phyloP scores from a whole-genome alignment of 805 yeast species.

The Millerozyma miso region DNA sequence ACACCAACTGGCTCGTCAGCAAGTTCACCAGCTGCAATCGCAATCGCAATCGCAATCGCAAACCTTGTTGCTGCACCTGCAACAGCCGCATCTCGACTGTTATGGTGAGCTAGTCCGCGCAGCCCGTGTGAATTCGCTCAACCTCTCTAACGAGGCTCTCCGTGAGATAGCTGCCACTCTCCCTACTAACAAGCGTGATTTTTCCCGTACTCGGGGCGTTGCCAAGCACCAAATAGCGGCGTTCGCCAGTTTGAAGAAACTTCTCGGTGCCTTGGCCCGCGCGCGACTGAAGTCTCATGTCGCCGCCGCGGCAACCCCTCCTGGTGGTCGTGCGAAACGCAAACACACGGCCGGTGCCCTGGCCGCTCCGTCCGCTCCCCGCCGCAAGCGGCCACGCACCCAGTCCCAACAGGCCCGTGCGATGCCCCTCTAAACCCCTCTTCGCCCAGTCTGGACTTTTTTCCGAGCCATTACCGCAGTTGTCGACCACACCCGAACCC shows the following conservation, averaged over 20 bases:
- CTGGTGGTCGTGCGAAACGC: neutral
- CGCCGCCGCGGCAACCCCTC: neutral
- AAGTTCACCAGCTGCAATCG: neutral
- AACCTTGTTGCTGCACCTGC: neutral
- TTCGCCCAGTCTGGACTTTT: neutral
- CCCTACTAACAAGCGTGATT: slow-evolving; percentile 50
- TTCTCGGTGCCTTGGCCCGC: slow-evolving; percentile 27
- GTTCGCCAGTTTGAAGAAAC: slow-evolving; percentile 37
- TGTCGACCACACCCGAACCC: too few relatives aligned
- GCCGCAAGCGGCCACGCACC: neutral
- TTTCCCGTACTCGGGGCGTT: slow-evolving; percentile 34
- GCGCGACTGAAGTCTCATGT: slow-evolving; percentile 22
- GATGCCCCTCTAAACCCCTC: neutral
- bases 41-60: neutral
- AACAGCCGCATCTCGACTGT: neutral
- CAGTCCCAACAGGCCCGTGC: neutral
- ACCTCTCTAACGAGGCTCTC: slow-evolving; percentile 27
- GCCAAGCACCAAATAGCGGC: slow-evolving; percentile 24
- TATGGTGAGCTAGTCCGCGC: neutral
- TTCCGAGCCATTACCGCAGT: too few relatives aligned
- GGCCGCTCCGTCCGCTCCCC: neutral
- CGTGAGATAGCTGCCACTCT: slow-evolving; percentile 52
- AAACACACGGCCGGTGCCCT: neutral
- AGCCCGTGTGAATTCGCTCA: neutral
- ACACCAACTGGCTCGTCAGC: neutral